Conservation (phyloP, 371 early-diverging fungal genomes). For the Basidiobolus meristosporus region DNA sequence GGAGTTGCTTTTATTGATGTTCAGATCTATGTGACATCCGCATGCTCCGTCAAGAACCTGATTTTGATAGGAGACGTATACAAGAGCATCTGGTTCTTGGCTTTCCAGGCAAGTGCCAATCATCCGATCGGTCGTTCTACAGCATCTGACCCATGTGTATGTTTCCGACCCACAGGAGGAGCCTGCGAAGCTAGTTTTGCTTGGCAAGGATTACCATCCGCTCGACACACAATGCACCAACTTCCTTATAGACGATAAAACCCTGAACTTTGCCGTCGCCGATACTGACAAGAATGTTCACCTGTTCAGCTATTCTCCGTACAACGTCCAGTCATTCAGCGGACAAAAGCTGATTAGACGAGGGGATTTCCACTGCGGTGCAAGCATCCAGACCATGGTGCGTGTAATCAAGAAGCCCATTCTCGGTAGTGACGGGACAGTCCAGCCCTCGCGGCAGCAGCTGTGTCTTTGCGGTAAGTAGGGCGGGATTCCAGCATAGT, state of each 20-base stretch:
- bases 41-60: conserved; percentile 74
- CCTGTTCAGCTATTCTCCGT: conserved; percentile 71
- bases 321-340: conserved; percentile 67
- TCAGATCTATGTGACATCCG: conserved; percentile 71
- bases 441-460: no score
- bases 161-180: conserved; percentile 41
- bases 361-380: conserved; percentile 75
- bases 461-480: no score
- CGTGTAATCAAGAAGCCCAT: no score
- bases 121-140: not conserved
- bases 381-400: conserved; percentile 42
- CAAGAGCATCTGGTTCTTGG: conserved; percentile 85
- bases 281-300: conserved; percentile 71
- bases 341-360: conserved; percentile 79
- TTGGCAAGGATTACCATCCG: conserved; percentile 78
- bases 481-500: no score
- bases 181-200: conserved; percentile 67
- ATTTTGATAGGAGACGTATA: conserved; percentile 83
- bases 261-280: conserved; percentile 54
- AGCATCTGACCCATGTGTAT: not conserved
- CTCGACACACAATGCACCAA: conserved; percentile 49
- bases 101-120: conserved; percentile 53
- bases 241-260: conserved; percentile 55
- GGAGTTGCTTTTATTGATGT: conserved; percentile 96
- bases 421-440: no score